Base-by-base conservation (phyloP, 345 rosid species). In the Populus pruinosa region DNA sequence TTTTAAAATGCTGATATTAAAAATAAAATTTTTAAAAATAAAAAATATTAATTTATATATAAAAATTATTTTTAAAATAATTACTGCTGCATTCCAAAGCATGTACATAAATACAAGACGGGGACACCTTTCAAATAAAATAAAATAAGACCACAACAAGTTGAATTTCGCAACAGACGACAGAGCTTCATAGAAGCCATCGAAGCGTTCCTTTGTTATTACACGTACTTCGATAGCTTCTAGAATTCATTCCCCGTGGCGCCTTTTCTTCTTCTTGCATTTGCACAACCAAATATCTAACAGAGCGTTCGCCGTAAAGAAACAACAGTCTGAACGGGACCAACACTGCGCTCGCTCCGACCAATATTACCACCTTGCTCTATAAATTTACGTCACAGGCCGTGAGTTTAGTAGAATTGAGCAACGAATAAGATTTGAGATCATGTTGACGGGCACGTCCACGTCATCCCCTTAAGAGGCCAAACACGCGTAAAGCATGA, bases 401-500 rank as follows among this genome's bases (percentile, higher is more conserved):
- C 10, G 76, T 18, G 7, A 47, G 36, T 5, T 0, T 62, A 71
- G 70, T 13, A 20, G 3, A 56, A 27, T 6, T 56, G 18, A 38
- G 2, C 12, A 17, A 18, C 69, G 59, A 47, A 63, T 70, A 9
- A 25, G 41, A 62, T 41, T 23, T 38, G 29, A 43, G n/a, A 38
- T 6, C 72, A 73, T 41, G 78, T 72, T 50, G 88, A 84, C 87
- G 92, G 63, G 79, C 27, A 47, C 73, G 66, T 77, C 91, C 93
- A 89, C 90, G 90, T 91, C 91, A 87, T 78, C 84, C 76, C 85
- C 76, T 64, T 83, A 59, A 69, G 53, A 78, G 62, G 74, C 86
- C 84, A 79, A 73, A 80, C 85, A 85, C 83, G 91, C 87, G 85
- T 69, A 74, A 80, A 61, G 91, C 88, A 87, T 86, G 91, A 87